These are phyloP conservation scores for Xylaria sp. DNA, from an alignment of 2,329 filamentous ascomycete genomes.

Conservation along the genomic window DNA sequence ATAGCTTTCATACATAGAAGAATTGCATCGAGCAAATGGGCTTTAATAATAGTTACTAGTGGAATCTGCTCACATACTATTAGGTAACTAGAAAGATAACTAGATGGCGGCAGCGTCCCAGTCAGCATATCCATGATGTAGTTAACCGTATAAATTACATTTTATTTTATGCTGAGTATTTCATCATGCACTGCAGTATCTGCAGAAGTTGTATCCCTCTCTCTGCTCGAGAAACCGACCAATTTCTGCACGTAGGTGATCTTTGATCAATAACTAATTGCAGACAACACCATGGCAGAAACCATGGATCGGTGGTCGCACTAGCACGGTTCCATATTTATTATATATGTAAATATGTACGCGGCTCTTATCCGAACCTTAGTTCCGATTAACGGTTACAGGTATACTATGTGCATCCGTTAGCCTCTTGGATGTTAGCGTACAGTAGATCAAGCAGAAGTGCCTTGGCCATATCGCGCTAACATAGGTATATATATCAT, in stretches of 20 bases:
- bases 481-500: too few relatives aligned
- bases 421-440: too few relatives aligned
- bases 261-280: background rate
- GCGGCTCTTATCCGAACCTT: background rate
- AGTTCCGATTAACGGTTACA: background rate
- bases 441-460: too few relatives aligned
- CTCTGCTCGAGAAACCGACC: background rate
- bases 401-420: background rate
- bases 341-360: too few relatives aligned
- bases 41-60: background rate
- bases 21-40: background rate
- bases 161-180: background rate
- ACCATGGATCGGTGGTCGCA: too few relatives aligned
- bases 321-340: too few relatives aligned
- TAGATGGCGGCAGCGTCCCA: background rate
- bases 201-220: background rate
- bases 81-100: background rate
- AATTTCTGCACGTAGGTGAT: too few relatives aligned
- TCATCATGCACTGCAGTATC: background rate
- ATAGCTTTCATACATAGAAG: background rate
- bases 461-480: too few relatives aligned
- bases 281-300: too few relatives aligned
- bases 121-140: constrained; percentile 10
- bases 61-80: background rate
- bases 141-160: background rate